Conservation (phyloP, 345 rosid genomes). For the Iberis pinnata region DNA sequence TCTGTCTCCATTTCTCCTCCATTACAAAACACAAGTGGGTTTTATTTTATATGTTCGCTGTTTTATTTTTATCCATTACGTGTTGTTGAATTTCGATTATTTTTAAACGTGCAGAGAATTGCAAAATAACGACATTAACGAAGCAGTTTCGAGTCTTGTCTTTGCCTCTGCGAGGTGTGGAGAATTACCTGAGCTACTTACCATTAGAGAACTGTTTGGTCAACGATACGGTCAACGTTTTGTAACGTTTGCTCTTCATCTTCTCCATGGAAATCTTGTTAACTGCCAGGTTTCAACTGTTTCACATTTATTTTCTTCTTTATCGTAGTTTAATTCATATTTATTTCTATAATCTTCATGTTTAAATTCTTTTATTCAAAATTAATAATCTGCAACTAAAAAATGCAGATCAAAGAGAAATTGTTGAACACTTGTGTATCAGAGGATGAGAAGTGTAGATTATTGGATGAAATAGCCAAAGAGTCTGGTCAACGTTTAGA, state of each 20-base stretch:
- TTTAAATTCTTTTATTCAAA: too few relatives aligned
- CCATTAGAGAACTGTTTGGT: slow-evolving; percentile 51
- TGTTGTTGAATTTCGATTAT: background rate
- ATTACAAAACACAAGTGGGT: slow-evolving; percentile 64
- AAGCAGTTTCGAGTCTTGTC: slow-evolving; percentile 83
- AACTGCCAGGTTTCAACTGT: slow-evolving; percentile 50
- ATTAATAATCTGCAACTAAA: too few relatives aligned
- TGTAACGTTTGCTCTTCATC: slow-evolving; percentile 42
- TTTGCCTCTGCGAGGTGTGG: slow-evolving; percentile 82
- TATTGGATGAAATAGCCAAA: slow-evolving; percentile 49
- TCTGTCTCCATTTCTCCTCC: slow-evolving; percentile 45
- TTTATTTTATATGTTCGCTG: background rate
- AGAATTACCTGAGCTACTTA: slow-evolving; percentile 63
- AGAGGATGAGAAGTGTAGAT: slow-evolving; percentile 40
- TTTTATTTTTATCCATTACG: background rate
- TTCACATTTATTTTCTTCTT: background rate
- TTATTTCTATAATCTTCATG: too few relatives aligned
- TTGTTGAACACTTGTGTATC: slow-evolving; percentile 38
- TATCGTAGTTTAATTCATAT: background rate
- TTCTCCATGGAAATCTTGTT: slow-evolving; percentile 58
- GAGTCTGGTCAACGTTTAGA: slow-evolving; percentile 35
- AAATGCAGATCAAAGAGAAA: slow-evolving; percentile 51
- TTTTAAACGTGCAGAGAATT: slow-evolving; percentile 43
- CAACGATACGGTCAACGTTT: slow-evolving; percentile 66
- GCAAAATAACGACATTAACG: slow-evolving; percentile 55